These are phyloP conservation scores for Eucalyptus albens DNA, from an alignment of 345 rosid species.

Conservation along the genomic window DNA sequence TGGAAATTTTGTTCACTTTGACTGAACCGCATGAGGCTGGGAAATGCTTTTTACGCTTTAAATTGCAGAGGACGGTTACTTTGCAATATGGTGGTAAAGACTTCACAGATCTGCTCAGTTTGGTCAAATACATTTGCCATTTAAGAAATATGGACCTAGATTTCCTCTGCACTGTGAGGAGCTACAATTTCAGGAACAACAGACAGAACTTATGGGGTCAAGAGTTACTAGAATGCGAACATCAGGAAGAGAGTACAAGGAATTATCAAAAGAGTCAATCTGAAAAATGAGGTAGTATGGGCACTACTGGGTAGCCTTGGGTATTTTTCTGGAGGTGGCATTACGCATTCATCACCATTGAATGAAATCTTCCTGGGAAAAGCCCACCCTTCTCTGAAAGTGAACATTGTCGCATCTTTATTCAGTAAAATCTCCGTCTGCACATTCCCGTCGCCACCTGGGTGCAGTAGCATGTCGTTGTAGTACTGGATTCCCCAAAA, in stretches of 20 bases:
- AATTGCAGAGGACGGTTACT: background rate
- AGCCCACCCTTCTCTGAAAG: constrained; percentile 72
- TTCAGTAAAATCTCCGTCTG: constrained; percentile 59
- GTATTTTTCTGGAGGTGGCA: constrained; percentile 72
- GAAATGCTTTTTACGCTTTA: background rate
- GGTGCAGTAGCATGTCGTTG: constrained; percentile 65
- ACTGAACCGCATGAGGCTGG: background rate
- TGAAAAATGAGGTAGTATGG: background rate
- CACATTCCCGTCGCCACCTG: constrained; percentile 49
- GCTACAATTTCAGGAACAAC: background rate
- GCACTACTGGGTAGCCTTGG: constrained; percentile 50
- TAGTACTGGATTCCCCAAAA: constrained; percentile 70
- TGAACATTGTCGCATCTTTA: constrained; percentile 44
- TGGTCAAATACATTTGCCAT: background rate
- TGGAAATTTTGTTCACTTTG: background rate
- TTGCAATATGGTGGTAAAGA: background rate
- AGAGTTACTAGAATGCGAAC: background rate
- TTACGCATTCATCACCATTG: constrained; percentile 85
- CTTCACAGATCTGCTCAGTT: background rate
- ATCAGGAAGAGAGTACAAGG: background rate
- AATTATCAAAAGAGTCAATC: background rate
- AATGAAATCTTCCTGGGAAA: constrained; percentile 71
- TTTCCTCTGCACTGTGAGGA: background rate
- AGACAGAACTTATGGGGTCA: background rate
- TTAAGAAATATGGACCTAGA: background rate